Conservation (phyloP, 306 rosid genomes). For the Medicago ruthenica region DNA sequence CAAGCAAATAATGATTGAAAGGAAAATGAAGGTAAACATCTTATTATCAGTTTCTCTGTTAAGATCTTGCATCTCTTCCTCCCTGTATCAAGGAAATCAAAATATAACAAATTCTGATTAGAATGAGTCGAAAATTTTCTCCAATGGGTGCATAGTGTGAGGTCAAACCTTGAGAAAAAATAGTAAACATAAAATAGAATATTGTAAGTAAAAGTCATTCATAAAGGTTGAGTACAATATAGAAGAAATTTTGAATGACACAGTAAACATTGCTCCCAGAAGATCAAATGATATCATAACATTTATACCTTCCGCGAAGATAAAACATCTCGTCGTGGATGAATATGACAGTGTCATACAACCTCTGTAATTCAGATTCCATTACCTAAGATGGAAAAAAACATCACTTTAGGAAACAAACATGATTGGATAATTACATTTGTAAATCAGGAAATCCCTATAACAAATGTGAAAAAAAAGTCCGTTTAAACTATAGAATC, state of each 20-base stretch:
- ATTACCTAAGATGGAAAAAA: constrained; percentile 55
- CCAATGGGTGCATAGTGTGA: not conserved
- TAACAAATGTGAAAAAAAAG: constrained; percentile 2
- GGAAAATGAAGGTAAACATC: constrained; percentile 69
- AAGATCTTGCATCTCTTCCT: constrained; percentile 82
- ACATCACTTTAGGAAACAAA: constrained; percentile 34
- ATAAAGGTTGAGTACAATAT: constrained; percentile 5
- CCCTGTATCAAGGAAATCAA: constrained; percentile 54
- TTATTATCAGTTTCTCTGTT: constrained; percentile 59
- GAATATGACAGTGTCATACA: constrained; percentile 58
- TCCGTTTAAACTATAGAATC: not conserved
- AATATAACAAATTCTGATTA: constrained; percentile 6
- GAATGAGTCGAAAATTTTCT: constrained; percentile 14
- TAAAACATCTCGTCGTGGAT: constrained; percentile 93
- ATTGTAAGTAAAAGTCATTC: not conserved
- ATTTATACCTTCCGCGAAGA: constrained; percentile 84
- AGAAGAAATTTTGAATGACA: constrained; percentile 9
- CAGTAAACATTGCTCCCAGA: not conserved
- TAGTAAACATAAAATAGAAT: no score
- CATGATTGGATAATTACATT: not conserved
- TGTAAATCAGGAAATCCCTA: constrained; percentile 12
- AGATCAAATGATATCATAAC: constrained; percentile 10
- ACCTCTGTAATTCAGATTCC: constrained; percentile 77
- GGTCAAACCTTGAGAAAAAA: not conserved
- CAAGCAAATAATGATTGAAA: constrained; percentile 77